A percentile compares a stretch with the other conserved stretches of the same genome.
Evolutionary conservation across 768 basidiomycete genomes (phyloP).

Genomic region (Amyloporia xantha): DNA sequence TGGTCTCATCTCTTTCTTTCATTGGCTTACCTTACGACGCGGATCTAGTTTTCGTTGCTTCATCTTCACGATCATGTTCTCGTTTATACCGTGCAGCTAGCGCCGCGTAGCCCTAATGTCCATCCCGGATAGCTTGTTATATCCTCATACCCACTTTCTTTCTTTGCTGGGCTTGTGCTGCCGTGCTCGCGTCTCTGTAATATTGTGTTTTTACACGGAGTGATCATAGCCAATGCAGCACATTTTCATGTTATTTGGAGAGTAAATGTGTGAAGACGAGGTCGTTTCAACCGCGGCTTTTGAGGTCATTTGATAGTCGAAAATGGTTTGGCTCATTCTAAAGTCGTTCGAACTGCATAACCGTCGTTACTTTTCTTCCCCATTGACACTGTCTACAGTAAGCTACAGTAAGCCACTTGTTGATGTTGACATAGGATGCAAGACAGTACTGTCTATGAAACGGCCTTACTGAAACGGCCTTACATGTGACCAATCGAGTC

Average conservation of each 20-base stretch:
- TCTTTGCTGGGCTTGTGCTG: slow-evolving; percentile 25
- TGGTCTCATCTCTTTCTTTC: slow-evolving; percentile 29
- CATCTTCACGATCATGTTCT: slow-evolving; percentile 45
- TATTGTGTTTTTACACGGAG: slow-evolving; percentile 35
- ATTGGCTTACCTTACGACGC: slow-evolving; percentile 29
- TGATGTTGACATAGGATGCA: no score
- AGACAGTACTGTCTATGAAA: no score
- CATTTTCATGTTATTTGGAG: background rate
- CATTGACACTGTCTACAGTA: no score
- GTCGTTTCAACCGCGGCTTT: background rate
- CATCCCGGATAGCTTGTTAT: slow-evolving; percentile 18
- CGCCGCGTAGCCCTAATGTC: slow-evolving; percentile 48
- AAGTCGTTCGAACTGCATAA: no score
- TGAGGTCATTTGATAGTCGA: no score
- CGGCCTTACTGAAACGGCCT: no score
- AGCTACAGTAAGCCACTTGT: no score
- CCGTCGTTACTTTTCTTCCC: no score
- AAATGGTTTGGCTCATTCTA: no score
- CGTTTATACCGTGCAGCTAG: slow-evolving; percentile 43
- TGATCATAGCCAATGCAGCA: background rate
- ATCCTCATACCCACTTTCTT: slow-evolving; percentile 36
- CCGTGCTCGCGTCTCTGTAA: slow-evolving; percentile 53
- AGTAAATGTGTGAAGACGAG: background rate
- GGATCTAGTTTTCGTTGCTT: slow-evolving; percentile 53
- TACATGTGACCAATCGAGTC: slow-evolving; percentile 8